Percentiles rank a stretch among this genome's conserved stretches.
Evolutionary conservation across 768 basidiomycete genomes (phyloP).

Genomic region (Russula brevipes): DNA sequence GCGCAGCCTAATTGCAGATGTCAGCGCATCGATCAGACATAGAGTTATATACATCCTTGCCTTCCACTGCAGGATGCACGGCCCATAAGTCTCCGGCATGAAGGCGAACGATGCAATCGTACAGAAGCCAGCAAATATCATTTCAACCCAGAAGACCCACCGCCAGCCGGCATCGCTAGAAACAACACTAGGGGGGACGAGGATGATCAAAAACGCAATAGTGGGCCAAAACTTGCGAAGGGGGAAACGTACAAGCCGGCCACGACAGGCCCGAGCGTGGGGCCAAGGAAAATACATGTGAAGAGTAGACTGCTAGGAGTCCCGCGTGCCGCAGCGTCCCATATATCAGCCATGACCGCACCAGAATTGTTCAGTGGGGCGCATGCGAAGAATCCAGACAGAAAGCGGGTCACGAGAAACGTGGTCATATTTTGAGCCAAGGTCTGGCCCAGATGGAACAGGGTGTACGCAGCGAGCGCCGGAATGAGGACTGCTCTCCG

Average conservation of each 20-base stretch:
- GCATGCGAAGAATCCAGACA: slow-evolving; percentile 27
- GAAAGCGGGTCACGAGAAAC: slow-evolving; percentile 26
- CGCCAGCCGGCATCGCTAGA: slow-evolving; percentile 8
- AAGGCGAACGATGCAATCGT: background rate
- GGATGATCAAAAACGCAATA: background rate
- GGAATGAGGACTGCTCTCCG: slow-evolving; percentile 18
- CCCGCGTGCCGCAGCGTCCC: slow-evolving; percentile 25
- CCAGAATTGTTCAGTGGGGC: slow-evolving; percentile 24
- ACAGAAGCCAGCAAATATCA: slow-evolving; percentile 8
- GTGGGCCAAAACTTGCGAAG: background rate
- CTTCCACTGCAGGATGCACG: slow-evolving; percentile 6
- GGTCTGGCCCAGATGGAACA: slow-evolving; percentile 15
- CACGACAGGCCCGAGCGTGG: slow-evolving; percentile 26
- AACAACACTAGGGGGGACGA: background rate
- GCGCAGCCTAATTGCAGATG: slow-evolving; percentile 33
- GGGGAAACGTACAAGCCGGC: slow-evolving; percentile 18
- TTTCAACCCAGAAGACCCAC: slow-evolving; percentile 18
- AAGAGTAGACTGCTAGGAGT: slow-evolving; percentile 21
- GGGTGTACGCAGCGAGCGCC: slow-evolving; percentile 13
- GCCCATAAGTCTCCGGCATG: slow-evolving; percentile 11
- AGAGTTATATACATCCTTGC: background rate
- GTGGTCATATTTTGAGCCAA: slow-evolving; percentile 18
- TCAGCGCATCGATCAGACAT: background rate
- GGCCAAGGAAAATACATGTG: slow-evolving; percentile 26
- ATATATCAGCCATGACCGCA: slow-evolving; percentile 27